Base-by-base conservation (phyloP, 2,329 filamentous ascomycete species). In the Ambrosiella beaveri region DNA sequence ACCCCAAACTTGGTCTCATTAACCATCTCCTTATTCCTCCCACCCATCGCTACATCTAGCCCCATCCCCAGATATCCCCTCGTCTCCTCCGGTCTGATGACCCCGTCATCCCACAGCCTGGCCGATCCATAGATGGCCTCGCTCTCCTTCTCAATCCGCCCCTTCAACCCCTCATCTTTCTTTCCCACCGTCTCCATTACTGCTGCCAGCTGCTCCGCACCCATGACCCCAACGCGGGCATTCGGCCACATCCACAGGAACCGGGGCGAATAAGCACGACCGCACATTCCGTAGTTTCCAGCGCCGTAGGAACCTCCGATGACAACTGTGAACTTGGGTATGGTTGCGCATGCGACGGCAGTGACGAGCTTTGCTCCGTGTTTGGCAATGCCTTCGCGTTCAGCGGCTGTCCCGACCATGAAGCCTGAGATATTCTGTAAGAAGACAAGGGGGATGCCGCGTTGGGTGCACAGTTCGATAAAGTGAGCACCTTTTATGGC, bases 281-380 rank as follows among this genome's bases (percentile, higher is more conserved):
- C 93, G 67, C 88, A 97, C 93, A 98, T 98, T 65, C 91, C 93
- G 68, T 98, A 98, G 70, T 97, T 98, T 3, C 93, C 93, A 7
- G 91, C 91, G 60, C 91, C 91, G 63, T 93, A 93, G 68, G 85
- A 90, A 37, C 86, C 86, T 27, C 93, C 93, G n/a, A 96, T 84
- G 0, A 98, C 87, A 13, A 98, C 88, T 0, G 93, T 98, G 67
- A 97, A 91, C 70, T 98, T 97, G 64, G 93, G 91, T 47, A 97
- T 91, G 63, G 93, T 82, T 3, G 91, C 90, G 67, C 90, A 96
- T 7, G 89, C 88, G 9, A 97, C 93, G 7, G 91, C 93, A 2
- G 89, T 95, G 36, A 97, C 93, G 15, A 98, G 81, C 73, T 98
- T 97, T 5, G 93, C 93, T 45, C 93, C 93, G 66, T 97, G 94